These are phyloP conservation scores for Ilyonectria robusta DNA, from an alignment of 2,329 filamentous ascomycete species.

Conservation along the genomic window DNA sequence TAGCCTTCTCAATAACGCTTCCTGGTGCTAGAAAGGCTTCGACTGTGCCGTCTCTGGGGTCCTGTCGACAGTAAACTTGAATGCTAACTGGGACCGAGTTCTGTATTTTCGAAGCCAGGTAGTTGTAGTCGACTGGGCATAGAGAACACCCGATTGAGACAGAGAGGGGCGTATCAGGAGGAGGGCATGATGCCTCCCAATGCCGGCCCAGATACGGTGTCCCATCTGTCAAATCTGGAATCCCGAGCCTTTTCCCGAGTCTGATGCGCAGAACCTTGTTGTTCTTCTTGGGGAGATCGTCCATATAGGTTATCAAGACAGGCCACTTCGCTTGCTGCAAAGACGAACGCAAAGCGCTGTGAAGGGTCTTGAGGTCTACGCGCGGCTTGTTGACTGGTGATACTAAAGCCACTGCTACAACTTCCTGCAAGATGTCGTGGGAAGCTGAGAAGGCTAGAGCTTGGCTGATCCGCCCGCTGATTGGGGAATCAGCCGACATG, in stretches of 20 bases:
- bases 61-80: conserved; percentile 34
- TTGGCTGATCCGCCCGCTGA: conserved; percentile 62
- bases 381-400: conserved; percentile 59
- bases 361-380: conserved; percentile 64
- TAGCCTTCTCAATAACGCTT: conserved; percentile 1
- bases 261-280: conserved; percentile 71
- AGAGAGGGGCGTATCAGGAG: conserved; percentile 61
- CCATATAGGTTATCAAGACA: conserved; percentile 67
- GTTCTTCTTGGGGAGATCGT: conserved; percentile 67
- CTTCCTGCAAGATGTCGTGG: conserved; percentile 69
- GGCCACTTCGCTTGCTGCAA: conserved; percentile 69
- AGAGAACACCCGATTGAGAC: conserved; percentile 54
- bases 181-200: conserved; percentile 64
- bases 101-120: conserved; percentile 45
- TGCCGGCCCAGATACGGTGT: conserved; percentile 62
- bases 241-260: conserved; percentile 62
- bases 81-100: conserved; percentile 33
- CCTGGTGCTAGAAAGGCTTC: conserved; percentile 45
- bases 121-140: conserved; percentile 52
- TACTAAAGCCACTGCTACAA: conserved; percentile 67
- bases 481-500: conserved; percentile 56
- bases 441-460: conserved; percentile 67
- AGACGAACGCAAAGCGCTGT: conserved; percentile 61
- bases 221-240: conserved; percentile 61
- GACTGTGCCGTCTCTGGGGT: conserved; percentile 13